phyloP scores from a whole-genome alignment of 345 rosid genomes.

The Raphanus sativus region DNA sequence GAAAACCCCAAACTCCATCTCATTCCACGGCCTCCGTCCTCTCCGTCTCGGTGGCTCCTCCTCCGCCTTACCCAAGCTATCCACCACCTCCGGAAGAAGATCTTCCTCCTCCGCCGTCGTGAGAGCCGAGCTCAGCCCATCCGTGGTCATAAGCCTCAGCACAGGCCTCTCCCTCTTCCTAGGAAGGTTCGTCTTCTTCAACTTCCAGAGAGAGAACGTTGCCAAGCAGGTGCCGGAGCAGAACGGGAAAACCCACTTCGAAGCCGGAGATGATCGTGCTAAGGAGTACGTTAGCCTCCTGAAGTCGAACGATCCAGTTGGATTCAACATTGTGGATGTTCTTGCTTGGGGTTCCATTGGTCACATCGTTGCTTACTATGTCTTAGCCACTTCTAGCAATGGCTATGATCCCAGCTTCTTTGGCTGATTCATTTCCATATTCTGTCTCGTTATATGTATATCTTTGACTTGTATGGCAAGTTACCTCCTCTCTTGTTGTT shows the following conservation, averaged over 20 bases:
- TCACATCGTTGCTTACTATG: conserved; percentile 92
- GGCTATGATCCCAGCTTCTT: conserved; percentile 91
- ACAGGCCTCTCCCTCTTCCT: conserved; percentile 93
- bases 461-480: conserved; percentile 34
- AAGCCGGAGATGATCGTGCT: conserved; percentile 91
- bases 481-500: neutral
- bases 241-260: conserved; percentile 88
- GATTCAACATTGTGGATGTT: conserved; percentile 94
- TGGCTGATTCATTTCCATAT: conserved; percentile 7
- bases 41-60: conserved; percentile 31
- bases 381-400: conserved; percentile 92
- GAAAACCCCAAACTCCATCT: conserved; percentile 24
- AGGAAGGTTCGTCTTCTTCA: conserved; percentile 96
- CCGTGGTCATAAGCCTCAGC: conserved; percentile 87
- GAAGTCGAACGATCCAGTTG: conserved; percentile 92
- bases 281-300: conserved; percentile 88
- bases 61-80: conserved; percentile 22
- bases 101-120: conserved; percentile 39
- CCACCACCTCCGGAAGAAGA: conserved; percentile 20
- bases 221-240: conserved; percentile 98
- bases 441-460: conserved; percentile 12
- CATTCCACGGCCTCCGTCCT: conserved; percentile 48
- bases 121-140: conserved; percentile 70
- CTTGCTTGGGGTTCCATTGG: conserved; percentile 99
- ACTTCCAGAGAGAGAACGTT: conserved; percentile 96